Evolutionary conservation across 1,284 basidiomycete species (phyloP).

Genomic region (Apiotrichum montevideense): DNA sequence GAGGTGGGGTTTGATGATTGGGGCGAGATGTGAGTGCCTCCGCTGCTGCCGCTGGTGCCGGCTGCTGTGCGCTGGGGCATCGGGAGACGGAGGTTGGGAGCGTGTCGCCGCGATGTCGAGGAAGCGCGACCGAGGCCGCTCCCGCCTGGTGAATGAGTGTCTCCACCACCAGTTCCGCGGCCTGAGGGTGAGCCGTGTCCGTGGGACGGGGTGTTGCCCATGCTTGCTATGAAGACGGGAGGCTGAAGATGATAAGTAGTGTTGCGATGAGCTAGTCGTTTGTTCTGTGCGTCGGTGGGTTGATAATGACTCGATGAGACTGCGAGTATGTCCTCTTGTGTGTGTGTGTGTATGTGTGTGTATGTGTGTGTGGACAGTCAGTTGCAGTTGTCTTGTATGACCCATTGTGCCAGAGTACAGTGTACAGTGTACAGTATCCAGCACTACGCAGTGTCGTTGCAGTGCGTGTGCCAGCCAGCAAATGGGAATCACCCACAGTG

Average conservation of each 20-base stretch:
- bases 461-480: too few species aligned
- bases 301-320: too few species aligned
- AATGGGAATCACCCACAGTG: too few species aligned
- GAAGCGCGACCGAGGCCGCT: conserved; percentile 13
- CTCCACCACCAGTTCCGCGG: conserved; percentile 8
- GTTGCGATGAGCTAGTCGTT: not conserved
- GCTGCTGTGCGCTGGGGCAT: conserved; percentile 27
- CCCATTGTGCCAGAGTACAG: too few species aligned
- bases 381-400: too few species aligned
- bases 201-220: conserved; percentile 45
- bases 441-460: too few species aligned
- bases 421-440: too few species aligned
- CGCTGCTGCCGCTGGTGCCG: not conserved
- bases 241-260: not conserved
- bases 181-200: conserved; percentile 9
- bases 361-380: too few species aligned
- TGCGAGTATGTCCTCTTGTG: too few species aligned
- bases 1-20: conserved; percentile 38
- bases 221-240: conserved; percentile 11
- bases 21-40: conserved; percentile 28
- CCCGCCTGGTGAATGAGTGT: not conserved
- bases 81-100: conserved; percentile 39
- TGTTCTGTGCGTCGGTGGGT: not conserved
- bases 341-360: too few species aligned
- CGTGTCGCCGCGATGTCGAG: conserved; percentile 16